Base-by-base conservation (phyloP, 2,329 filamentous ascomycete genomes). In the Didymosphaeria variabile region DNA sequence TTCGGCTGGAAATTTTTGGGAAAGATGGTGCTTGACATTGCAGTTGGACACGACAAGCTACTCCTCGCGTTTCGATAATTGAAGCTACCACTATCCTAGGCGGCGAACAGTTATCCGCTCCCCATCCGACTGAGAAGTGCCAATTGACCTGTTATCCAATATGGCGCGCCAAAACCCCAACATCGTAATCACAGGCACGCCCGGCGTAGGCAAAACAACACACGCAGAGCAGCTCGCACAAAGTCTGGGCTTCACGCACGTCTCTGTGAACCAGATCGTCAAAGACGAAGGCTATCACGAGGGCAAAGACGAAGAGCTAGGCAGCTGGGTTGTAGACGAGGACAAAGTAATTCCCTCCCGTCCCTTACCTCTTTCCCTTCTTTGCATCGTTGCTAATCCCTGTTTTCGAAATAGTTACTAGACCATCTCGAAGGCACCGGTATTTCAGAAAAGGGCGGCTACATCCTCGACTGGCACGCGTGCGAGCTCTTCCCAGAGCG, bases 391-490 rank as follows among this genome's bases (percentile, higher is more conserved):
- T 17, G 10, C 21, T 21, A 29, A 44, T 10, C n/a, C n/a, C 29
- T 31, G 10, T 15, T 21, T 8, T 6, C 26, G 42, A 50, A 19
- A 36, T 70, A 93, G 89, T 82, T 99, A 34, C 85, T 99, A 23
- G 95, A 99, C 76, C 88, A 91, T 51, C 90, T 99, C 59, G 95
- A 98, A 80, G 87, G 91, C 59, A 90, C 95, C 63, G 86, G 92
- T 42, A 86, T 78, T 17, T 60, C 67, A 60, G 55, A 89, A 64
- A 81, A 86, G 21, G 94, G 94, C 59, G 95, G 95, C 21, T 92
- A 88, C 78, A 88, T 99, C 69, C 91, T 99, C 73, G 95, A 99
- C 81, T 99, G 95, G 94, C 95, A 99, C 80, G 94, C 94, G 2
- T 98, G 94, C 81, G 95, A 98, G 72, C 81, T 98, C 23, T 98